Conservation (phyloP, 768 basidiomycete genomes). For the Sporobolomyces phaffii region DNA sequence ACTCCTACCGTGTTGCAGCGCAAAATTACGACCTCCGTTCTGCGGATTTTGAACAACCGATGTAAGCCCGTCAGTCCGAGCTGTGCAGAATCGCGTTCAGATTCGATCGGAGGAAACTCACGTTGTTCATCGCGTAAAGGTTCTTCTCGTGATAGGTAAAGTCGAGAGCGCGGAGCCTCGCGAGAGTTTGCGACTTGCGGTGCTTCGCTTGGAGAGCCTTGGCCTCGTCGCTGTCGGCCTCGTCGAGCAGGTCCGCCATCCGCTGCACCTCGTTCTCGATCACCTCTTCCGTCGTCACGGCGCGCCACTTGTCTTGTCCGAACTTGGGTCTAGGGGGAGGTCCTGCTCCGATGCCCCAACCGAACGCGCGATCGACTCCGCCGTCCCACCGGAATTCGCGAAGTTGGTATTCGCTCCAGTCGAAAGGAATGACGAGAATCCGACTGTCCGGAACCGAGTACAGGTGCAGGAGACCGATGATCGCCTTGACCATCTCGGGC, state of each 20-base stretch:
- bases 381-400: conserved; percentile 42
- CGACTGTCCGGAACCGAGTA: conserved; percentile 37
- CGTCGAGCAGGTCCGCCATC: conserved; percentile 25
- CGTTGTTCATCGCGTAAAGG: conserved; percentile 45
- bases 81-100: too few species aligned
- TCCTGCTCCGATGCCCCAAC: conserved; percentile 39
- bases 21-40: conserved; percentile 45
- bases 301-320: conserved; percentile 8
- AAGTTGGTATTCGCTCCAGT: conserved; percentile 41
- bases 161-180: conserved; percentile 41
- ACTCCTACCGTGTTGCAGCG: conserved; percentile 40
- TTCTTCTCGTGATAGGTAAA: conserved; percentile 44
- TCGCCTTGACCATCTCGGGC: conserved; percentile 31
- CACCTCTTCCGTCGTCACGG: not conserved
- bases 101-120: too few species aligned
- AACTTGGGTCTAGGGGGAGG: not conserved
- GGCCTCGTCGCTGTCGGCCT: conserved; percentile 34
- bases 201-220: conserved; percentile 13
- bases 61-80: too few species aligned
- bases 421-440: conserved; percentile 42
- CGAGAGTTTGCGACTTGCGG: conserved; percentile 26
- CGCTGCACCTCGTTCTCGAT: conserved; percentile 1
- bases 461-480: conserved; percentile 38
- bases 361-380: conserved; percentile 32
- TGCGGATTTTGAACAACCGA: too few species aligned